A percentile compares a stretch with the other conserved stretches of the same genome.
These are phyloP conservation scores for Colletotrichum sp. DNA, from an alignment of 2,329 filamentous ascomycete genomes.

Conservation along the genomic window DNA sequence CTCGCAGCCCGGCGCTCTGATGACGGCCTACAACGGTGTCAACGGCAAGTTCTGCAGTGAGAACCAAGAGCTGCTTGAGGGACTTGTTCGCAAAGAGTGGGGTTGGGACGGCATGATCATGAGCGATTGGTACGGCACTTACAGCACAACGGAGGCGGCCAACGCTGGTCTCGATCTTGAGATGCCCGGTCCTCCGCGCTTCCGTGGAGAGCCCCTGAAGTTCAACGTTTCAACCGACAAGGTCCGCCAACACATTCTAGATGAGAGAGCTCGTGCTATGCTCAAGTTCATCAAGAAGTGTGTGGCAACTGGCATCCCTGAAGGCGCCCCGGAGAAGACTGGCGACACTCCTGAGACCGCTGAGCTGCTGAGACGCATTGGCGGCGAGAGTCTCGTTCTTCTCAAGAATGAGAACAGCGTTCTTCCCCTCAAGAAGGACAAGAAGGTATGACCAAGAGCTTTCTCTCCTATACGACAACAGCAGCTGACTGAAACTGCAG, in stretches of 20 bases:
- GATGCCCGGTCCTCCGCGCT: slow-evolving; percentile 62
- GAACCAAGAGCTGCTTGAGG: slow-evolving; percentile 53
- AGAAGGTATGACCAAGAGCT: slow-evolving; percentile 46
- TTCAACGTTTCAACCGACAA: slow-evolving; percentile 62
- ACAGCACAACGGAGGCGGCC: slow-evolving; percentile 55
- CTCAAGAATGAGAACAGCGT: slow-evolving; percentile 73
- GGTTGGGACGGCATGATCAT: slow-evolving; percentile 62
- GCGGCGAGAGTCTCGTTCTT: slow-evolving; percentile 73
- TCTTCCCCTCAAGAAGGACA: slow-evolving; percentile 68
- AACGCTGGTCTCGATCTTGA: slow-evolving; percentile 62
- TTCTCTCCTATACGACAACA: not conserved
- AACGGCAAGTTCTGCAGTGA: slow-evolving; percentile 63
- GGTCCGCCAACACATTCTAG: slow-evolving; percentile 57
- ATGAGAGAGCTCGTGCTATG: slow-evolving; percentile 62
- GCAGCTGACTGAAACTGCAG: slow-evolving; percentile 24
- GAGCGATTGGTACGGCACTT: slow-evolving; percentile 66
- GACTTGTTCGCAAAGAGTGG: slow-evolving; percentile 61
- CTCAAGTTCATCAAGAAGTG: slow-evolving; percentile 65
- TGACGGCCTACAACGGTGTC: slow-evolving; percentile 65
- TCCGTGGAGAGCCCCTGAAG: slow-evolving; percentile 55
- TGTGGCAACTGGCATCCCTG: slow-evolving; percentile 56
- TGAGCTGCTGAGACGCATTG: slow-evolving; percentile 67
- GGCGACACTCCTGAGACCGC: slow-evolving; percentile 67
- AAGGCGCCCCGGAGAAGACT: slow-evolving; percentile 57
- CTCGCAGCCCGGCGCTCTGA: slow-evolving; percentile 56